Evolutionary conservation across 345 rosid genomes (phyloP), one percentile per base, ranked within the genome.

Genomic region (Cardamine chenopodiifolia): DNA sequence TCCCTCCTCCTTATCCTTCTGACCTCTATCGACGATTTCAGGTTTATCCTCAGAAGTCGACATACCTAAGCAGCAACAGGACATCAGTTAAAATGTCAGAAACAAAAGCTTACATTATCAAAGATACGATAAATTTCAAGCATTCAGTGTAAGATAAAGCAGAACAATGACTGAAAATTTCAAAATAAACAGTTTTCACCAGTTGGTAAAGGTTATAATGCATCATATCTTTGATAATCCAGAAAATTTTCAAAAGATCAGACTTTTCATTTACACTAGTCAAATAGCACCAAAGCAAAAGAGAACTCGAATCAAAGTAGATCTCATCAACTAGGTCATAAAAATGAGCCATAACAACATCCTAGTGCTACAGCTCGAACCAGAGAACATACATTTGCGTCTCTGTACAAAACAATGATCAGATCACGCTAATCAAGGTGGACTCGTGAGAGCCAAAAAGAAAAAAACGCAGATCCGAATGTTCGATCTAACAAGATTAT

Each of bases 21-120:
- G 69, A 73, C 63, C 85, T 80, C 96, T 79, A 19, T 88, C 92
- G 35, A 80, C 79, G 25, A 80, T 63, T 66, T 89, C 86, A 1
- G 86, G 86, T 70, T 83, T 76, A 5, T 35, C 34, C 55, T 71
- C 67, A 25, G 40, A 66, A n/a, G 70, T 6, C 20, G 94, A 74
- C 97, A 91, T 89, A 50, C 72, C 88, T 82, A 25, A 13, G 57
- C 20, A 31, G 25, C 29, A 26, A 29, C 60, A 50, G 25, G 50
- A 5, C 20, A 42, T 22, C 22, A 64, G 29, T 57, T 0, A 42
- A 65, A 56, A 25, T 20, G 45, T 14, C 69, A 40, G 13, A 71
- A 59, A 34, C 49, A 25, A 23, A 59, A 72, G 25, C 39, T 17
- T 37, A 29, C 42, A 62, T 1, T 39, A 28, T 62, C 32, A 25